Evolutionary conservation across 192 early-diverging fungal species (phyloP).

Genomic region (Mortierella antarctica): DNA sequence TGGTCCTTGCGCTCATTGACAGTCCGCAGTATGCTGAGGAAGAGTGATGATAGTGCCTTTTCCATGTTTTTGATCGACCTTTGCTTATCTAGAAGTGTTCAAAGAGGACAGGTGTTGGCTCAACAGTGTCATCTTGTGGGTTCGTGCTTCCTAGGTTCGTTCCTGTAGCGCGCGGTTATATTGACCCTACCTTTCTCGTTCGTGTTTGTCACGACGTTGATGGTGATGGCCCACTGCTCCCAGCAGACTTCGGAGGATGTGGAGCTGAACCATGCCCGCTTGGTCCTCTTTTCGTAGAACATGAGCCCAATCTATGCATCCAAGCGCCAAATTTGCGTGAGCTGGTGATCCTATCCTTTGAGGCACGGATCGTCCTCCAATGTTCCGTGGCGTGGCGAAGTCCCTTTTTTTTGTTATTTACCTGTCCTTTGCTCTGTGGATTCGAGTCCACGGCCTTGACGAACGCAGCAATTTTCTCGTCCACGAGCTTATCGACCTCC

Average conservation of each 20-base stretch:
- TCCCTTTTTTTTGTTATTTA: constrained; percentile 15
- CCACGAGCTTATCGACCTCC: constrained; percentile 61
- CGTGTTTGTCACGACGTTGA: constrained; percentile 56
- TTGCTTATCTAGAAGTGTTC: constrained; percentile 53
- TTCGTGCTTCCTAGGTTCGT: neutral
- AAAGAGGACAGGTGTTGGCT: neutral
- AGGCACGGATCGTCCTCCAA: too few relatives aligned
- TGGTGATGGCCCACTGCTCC: constrained; percentile 71
- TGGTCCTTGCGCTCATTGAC: constrained; percentile 74
- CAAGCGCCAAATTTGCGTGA: neutral
- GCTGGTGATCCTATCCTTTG: neutral
- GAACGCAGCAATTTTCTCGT: constrained; percentile 62
- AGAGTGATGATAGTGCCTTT: constrained; percentile 56
- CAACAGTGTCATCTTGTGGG: too few relatives aligned
- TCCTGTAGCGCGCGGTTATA: neutral
- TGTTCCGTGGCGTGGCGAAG: neutral
- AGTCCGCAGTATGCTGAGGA: constrained; percentile 63
- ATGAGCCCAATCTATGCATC: constrained; percentile 62
- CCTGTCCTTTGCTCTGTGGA: constrained; percentile 61
- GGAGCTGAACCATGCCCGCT: constrained; percentile 68
- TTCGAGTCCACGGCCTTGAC: constrained; percentile 45
- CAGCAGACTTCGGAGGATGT: constrained; percentile 68
- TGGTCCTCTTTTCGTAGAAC: constrained; percentile 70
- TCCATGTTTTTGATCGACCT: constrained; percentile 57
- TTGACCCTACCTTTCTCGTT: constrained; percentile 58